Conservation (phyloP, 2,329 filamentous ascomycete species). For the Stagonosporopsis rhizophila region DNA sequence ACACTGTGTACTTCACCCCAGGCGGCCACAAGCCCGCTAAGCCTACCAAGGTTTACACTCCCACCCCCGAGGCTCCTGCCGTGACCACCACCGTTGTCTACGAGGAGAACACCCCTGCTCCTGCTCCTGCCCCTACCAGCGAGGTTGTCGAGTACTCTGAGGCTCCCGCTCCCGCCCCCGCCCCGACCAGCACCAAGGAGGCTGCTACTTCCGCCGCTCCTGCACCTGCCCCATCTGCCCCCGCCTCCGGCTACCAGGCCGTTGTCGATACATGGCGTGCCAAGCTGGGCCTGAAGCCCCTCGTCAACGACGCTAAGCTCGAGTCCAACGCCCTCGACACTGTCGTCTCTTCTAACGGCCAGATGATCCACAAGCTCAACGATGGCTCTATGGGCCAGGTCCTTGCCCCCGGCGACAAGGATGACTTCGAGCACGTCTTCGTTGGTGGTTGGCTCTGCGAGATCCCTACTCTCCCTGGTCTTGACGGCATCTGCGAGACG, state of each 20-base stretch:
- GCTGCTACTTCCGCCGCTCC: slow-evolving; percentile 20
- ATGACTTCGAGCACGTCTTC: slow-evolving; percentile 40
- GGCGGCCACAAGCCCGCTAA: slow-evolving; percentile 19
- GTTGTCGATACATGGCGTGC: slow-evolving; percentile 37
- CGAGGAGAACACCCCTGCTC: slow-evolving; percentile 15
- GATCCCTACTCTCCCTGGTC: slow-evolving; percentile 33
- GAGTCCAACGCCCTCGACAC: slow-evolving; percentile 36
- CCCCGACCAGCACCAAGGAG: slow-evolving; percentile 19
- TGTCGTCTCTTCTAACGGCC: slow-evolving; percentile 34
- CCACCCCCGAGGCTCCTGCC: slow-evolving; percentile 19
- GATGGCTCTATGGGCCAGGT: slow-evolving; percentile 38
- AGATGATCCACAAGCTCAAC: slow-evolving; percentile 45
- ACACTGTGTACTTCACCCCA: slow-evolving; percentile 36
- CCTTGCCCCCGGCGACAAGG: slow-evolving; percentile 35
- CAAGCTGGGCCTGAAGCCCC: slow-evolving; percentile 35
- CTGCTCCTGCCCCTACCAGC: neutral
- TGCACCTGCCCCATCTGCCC: slow-evolving; percentile 20
- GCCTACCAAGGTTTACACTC: slow-evolving; percentile 15
- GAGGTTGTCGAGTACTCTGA: slow-evolving; percentile 6
- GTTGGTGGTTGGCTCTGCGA: slow-evolving; percentile 49
- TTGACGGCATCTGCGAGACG: slow-evolving; percentile 34
- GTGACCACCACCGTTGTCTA: slow-evolving; percentile 12
- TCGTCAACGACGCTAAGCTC: slow-evolving; percentile 30
- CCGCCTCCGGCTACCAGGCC: slow-evolving; percentile 34
- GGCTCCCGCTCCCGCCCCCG: slow-evolving; percentile 18